These are phyloP conservation scores for Ophiostoma sp. DNA, from an alignment of 2,329 filamentous ascomycete species.

Conservation along the genomic window DNA sequence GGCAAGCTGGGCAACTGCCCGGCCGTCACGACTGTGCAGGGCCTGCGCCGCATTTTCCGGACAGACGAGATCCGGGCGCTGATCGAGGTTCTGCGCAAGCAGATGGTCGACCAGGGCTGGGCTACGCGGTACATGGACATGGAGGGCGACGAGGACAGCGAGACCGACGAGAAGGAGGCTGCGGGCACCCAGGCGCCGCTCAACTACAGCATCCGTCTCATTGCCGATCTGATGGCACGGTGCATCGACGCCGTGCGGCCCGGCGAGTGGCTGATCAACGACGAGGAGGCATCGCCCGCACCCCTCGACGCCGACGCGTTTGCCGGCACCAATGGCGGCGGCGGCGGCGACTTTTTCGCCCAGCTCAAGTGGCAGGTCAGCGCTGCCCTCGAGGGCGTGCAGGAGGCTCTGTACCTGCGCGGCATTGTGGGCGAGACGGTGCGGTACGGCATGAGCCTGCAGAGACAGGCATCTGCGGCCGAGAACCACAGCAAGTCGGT, in stretches of 20 bases:
- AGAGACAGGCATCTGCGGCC: constrained; percentile 56
- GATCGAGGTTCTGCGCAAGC: constrained; percentile 65
- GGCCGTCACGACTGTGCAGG: constrained; percentile 52
- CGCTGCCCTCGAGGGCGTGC: constrained; percentile 64
- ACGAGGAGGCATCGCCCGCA: constrained; percentile 37
- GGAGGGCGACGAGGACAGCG: constrained; percentile 40
- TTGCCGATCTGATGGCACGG: constrained; percentile 64
- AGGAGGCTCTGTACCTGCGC: constrained; percentile 61
- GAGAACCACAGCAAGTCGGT: constrained; percentile 42
- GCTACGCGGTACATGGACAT: constrained; percentile 63
- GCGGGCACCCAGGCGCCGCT: constrained; percentile 44
- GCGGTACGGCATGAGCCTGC: constrained; percentile 45
- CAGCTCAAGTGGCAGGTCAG: constrained; percentile 63
- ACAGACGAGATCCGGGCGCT: constrained; percentile 65
- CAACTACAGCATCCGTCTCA: constrained; percentile 63
- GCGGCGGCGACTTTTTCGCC: constrained; percentile 54
- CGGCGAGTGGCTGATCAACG: constrained; percentile 66
- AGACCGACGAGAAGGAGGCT: not conserved
- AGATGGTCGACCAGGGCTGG: constrained; percentile 71
- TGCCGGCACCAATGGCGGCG: constrained; percentile 25
- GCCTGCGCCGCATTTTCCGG: constrained; percentile 57
- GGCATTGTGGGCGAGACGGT: constrained; percentile 62
- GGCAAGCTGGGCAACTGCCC: constrained; percentile 64
- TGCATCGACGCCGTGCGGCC: constrained; percentile 71
- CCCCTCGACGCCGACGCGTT: constrained; percentile 33